Evolutionary conservation across 805 yeast genomes (phyloP), one percentile per base, ranked within the genome.

Genomic region (Ascoidea tarda): DNA sequence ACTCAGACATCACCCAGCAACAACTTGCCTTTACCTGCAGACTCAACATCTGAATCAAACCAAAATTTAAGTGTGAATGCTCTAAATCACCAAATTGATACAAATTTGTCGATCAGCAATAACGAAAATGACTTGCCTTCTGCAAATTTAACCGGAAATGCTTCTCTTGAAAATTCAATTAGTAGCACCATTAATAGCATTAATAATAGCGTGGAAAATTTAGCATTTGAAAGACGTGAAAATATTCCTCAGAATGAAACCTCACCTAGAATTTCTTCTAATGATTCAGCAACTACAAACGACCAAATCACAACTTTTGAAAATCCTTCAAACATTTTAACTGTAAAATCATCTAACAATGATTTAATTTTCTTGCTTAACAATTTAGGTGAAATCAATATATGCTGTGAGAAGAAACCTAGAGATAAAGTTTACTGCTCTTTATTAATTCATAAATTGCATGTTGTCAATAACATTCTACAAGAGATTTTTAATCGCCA

Each of bases 101-200:
- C 28, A 21, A 21, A 21, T 21, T 21, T 21, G 28, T 21, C 28
- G 3, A 21, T 21, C 28, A 21, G 28, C 28, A 21, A 21, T 21
- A 21, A 21, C 28, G 28, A 21, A 21, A 21, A 21, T 21, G 28
- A 21, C 28, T 21, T 21, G 28, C 21, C 16, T 42, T 50, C 28
- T 33, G 38, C 46, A n/a, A 49, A 46, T 42, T 47, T 12, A 14
- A 49, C 46, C 46, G 44, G 28, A 28, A n/a, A 46, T 50, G 46
- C 14, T 33, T 51, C 50, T 47, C 33, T 45, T 49, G 46, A 21
- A 46, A 44, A 50, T 46, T 42, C 6, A n/a, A 42, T 31, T 14
- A 50, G 32, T 32, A 53, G n/a, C 33, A 49, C 45, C 32, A 33
- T 5, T 33, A 54, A 53, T 32, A 21, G 45, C 49, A 32, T 32